Evolutionary conservation across 2,329 filamentous ascomycete species (phyloP).

Genomic region (Myriosclerotinia curreyana): DNA sequence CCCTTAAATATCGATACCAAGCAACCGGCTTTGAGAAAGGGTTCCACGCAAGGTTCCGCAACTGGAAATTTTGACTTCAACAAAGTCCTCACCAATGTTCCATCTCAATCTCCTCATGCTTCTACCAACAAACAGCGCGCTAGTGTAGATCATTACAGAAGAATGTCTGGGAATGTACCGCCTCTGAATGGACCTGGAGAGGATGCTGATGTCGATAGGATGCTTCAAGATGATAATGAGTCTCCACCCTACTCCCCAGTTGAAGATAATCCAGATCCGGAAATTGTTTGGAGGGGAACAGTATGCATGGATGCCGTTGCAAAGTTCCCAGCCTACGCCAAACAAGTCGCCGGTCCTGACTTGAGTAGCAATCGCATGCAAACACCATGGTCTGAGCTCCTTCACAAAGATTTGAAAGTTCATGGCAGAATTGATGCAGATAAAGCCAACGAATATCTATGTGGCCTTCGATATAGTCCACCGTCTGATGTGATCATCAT

Average conservation of each 20-base stretch:
- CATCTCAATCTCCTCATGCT: constrained; percentile 67
- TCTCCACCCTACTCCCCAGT: constrained; percentile 82
- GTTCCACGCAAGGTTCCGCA: constrained; percentile 28
- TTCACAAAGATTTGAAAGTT: constrained; percentile 67
- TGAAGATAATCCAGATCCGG: constrained; percentile 66
- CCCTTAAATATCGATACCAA: constrained; percentile 38
- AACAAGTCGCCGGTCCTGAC: constrained; percentile 81
- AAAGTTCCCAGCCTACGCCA: constrained; percentile 72
- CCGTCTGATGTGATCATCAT: constrained; percentile 83
- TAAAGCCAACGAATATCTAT: constrained; percentile 87
- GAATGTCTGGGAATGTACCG: constrained; percentile 42
- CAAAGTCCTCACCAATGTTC: constrained; percentile 79
- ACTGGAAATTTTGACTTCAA: constrained; percentile 69
- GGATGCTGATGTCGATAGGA: constrained; percentile 85
- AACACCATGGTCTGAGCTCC: constrained; percentile 70
- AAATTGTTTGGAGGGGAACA: constrained; percentile 74
- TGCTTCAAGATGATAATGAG: constrained; percentile 77
- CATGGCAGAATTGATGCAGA: constrained; percentile 78
- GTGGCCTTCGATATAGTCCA: constrained; percentile 76
- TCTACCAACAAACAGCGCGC: constrained; percentile 34
- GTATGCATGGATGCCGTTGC: constrained; percentile 75
- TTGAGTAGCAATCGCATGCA: constrained; percentile 49
- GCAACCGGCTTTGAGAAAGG: constrained; percentile 30
- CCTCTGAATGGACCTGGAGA: constrained; percentile 58
- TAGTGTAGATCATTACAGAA: constrained; percentile 41